phyloP scores from a whole-genome alignment of 192 early-diverging fungal genomes.

The Coemansia sp. region DNA sequence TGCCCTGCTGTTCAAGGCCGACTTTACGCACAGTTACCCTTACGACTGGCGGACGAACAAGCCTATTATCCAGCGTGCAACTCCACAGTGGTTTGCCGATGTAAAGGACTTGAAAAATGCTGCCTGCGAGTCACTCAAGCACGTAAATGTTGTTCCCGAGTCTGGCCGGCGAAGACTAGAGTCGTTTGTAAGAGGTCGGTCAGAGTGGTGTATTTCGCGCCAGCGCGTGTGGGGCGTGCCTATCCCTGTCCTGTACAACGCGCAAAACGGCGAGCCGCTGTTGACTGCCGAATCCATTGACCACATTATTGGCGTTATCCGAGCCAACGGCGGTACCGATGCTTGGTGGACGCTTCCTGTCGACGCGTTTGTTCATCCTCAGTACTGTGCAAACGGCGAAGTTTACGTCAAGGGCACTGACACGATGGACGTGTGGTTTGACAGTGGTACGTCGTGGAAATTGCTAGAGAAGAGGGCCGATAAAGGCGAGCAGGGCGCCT shows the following conservation, averaged over 20 bases:
- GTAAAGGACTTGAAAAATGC: conserved; percentile 63
- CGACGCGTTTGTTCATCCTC: conserved; percentile 65
- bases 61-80: conserved; percentile 76
- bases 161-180: conserved; percentile 60
- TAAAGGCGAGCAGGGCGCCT: conserved; percentile 20
- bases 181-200: conserved; percentile 66
- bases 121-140: conserved; percentile 60
- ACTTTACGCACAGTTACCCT: conserved; percentile 73
- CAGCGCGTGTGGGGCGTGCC: conserved; percentile 84
- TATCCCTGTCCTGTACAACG: conserved; percentile 74
- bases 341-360: conserved; percentile 71
- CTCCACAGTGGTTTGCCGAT: conserved; percentile 84
- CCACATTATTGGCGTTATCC: conserved; percentile 65
- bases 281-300: conserved; percentile 65
- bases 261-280: conserved; percentile 62
- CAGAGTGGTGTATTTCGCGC: conserved; percentile 84
- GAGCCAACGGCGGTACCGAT: conserved; percentile 61
- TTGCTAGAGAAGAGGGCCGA: conserved; percentile 57
- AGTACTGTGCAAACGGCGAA: conserved; percentile 60
- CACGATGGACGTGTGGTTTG: conserved; percentile 90
- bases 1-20: conserved; percentile 56
- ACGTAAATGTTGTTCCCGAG: conserved; percentile 65
- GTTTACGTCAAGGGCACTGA: conserved; percentile 66
- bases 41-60: conserved; percentile 86
- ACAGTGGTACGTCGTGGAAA: conserved; percentile 79